phyloP scores from a whole-genome alignment of 2,329 filamentous ascomycete genomes.

The Fusarium stilboides region DNA sequence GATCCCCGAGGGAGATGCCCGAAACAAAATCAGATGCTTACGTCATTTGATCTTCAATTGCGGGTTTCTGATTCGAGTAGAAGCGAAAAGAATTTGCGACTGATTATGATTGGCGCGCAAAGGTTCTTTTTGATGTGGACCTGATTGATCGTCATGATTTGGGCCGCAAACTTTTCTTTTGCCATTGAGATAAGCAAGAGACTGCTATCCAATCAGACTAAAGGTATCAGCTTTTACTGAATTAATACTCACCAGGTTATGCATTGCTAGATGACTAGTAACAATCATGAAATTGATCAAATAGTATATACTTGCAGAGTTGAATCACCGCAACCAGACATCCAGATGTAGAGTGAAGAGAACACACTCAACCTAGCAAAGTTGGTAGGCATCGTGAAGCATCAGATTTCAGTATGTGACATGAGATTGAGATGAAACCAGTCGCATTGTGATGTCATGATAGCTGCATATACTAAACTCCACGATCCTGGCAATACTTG shows the following conservation, averaged over 20 bases:
- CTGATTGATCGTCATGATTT: constrained; percentile 2
- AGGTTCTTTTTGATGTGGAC: background rate
- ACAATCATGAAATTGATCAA: too few species aligned
- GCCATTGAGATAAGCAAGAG: constrained; percentile 17
- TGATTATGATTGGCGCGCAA: constrained; percentile 18
- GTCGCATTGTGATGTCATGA: too few species aligned
- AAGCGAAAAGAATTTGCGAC: background rate
- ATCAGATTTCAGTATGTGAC: too few species aligned
- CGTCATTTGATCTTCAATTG: constrained; percentile 16
- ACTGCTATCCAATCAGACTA: background rate
- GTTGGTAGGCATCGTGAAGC: too few species aligned
- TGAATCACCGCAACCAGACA: too few species aligned
- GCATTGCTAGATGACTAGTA: too few species aligned
- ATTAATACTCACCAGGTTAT: too few species aligned
- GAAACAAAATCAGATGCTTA: background rate
- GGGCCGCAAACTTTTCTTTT: background rate
- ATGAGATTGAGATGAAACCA: too few species aligned
- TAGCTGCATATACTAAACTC: constrained; percentile 50
- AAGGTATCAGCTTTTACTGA: too few species aligned
- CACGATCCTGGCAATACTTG: constrained; percentile 79
- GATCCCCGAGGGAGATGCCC: background rate
- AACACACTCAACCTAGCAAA: too few species aligned
- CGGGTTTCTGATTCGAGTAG: background rate
- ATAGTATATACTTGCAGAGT: too few species aligned
- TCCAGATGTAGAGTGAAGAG: too few species aligned